Conservation (phyloP, 371 early-diverging fungal genomes). For the Rhizopus arrhizus region DNA sequence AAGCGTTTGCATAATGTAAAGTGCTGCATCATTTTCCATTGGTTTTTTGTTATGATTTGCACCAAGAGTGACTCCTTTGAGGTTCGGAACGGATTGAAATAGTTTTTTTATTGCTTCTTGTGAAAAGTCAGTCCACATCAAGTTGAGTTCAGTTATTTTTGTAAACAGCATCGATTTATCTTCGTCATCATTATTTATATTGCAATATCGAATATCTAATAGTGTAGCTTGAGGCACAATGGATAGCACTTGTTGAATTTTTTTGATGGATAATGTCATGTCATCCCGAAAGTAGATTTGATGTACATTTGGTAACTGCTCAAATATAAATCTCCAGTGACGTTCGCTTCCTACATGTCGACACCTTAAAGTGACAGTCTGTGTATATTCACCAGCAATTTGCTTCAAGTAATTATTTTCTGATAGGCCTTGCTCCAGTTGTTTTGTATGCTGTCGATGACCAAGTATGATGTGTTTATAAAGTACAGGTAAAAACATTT, state of each 20-base stretch:
- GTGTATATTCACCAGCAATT: conserved; percentile 26
- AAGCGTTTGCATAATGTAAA: conserved; percentile 21
- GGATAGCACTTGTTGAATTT: conserved; percentile 35
- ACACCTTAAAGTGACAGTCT: conserved; percentile 34
- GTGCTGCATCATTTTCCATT: conserved; percentile 37
- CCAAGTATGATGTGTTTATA: conserved; percentile 43
- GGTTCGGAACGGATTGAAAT: conserved; percentile 24
- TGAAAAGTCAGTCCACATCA: conserved; percentile 52
- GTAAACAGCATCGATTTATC: background rate
- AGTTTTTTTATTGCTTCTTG: conserved; percentile 33
- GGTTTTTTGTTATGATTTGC: conserved; percentile 48
- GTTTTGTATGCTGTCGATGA: conserved; percentile 34
- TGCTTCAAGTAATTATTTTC: conserved; percentile 24
- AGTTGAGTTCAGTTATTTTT: conserved; percentile 13
- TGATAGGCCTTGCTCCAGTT: conserved; percentile 31
- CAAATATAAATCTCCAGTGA: conserved; percentile 29
- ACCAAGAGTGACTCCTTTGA: conserved; percentile 30
- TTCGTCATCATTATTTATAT: conserved; percentile 18
- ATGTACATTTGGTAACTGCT: conserved; percentile 23
- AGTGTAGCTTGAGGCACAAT: conserved; percentile 17
- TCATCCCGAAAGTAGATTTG: conserved; percentile 43
- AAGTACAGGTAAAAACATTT: conserved; percentile 36
- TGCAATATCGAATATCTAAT: conserved; percentile 40
- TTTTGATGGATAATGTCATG: conserved; percentile 37
- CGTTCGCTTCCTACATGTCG: conserved; percentile 38